Base-by-base conservation (phyloP, 202 grass and related monocot species). In the Saccharum hybrid region DNA sequence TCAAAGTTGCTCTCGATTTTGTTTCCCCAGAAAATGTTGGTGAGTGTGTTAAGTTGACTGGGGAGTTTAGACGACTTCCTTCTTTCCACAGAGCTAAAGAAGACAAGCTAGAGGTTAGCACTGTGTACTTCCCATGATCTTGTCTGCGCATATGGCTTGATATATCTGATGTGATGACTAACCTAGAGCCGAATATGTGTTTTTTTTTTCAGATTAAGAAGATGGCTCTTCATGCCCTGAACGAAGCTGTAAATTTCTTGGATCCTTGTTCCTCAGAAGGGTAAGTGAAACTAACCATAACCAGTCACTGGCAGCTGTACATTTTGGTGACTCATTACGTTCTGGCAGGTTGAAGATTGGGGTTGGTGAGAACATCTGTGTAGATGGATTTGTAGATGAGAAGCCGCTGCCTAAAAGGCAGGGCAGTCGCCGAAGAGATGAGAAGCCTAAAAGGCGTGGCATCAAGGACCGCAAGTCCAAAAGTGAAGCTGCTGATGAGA, bases 1-100 rank as follows among this genome's bases (percentile, higher is more conserved):
- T 86, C 49, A 94, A 97, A 82, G 91, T 97, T 13, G 94, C 90
- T 0, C 51, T 97, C 5, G 90, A 97, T 66, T 97, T 97, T 59
- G 94, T 94, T 63, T 97, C 94, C 31, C 94, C 94, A 5, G 94
- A 97, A 66, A 97, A 94, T 14, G 31, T 94, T 52, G 72, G 73
- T 9, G 83, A 94, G 61, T 97, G 88, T 71, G 67, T 94, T 36
- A 81, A 74, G 28, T 60, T 97, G 77, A 90, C 91, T 0, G 40
- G 72, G 73, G 90, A 94, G 73, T 94, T 92, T 76, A 85, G 94
- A 57, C 74, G 76, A 49, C 86, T 97, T 77, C 94, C 94, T 46
- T 88, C 88, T 67, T 46, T 19, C 26, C 94, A 97, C 83, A 88
- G 23, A 82, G 91, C 91, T 52, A 97, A 94, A 57, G 91, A 97